Evolutionary conservation across 495 filamentous ascomycete species (phyloP).

Genomic region (Margaritispora aquatica): DNA sequence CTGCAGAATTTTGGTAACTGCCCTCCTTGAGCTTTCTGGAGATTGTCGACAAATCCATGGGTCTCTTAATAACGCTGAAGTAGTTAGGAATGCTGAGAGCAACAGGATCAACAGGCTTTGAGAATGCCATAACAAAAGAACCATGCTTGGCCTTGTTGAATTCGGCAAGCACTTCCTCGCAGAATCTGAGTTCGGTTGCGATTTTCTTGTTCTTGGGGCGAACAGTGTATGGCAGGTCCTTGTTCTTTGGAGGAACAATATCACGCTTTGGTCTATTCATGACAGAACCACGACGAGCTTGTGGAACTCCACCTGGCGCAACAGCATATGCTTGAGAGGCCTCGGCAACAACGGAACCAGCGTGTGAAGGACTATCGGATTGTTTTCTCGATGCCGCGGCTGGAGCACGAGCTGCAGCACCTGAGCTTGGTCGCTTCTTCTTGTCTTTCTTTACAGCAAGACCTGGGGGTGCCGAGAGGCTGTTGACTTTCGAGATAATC

Average conservation of each 20-base stretch:
- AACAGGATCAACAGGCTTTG: slow-evolving; percentile 83
- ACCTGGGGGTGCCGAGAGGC: slow-evolving; percentile 11
- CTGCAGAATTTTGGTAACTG: slow-evolving; percentile 76
- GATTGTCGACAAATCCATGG: slow-evolving; percentile 88
- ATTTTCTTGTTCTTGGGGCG: slow-evolving; percentile 89
- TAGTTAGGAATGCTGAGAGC: slow-evolving; percentile 92
- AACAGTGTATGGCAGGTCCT: slow-evolving; percentile 77
- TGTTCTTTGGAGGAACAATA: slow-evolving; percentile 82
- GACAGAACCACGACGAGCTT: slow-evolving; percentile 85
- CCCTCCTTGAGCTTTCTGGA: slow-evolving; percentile 67
- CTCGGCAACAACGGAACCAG: slow-evolving; percentile 36
- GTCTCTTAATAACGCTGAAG: slow-evolving; percentile 87
- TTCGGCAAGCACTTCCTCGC: slow-evolving; percentile 74
- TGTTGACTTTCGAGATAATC: slow-evolving; percentile 15
- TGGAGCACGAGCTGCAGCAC: slow-evolving; percentile 26
- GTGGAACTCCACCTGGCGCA: slow-evolving; percentile 74
- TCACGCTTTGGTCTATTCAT: slow-evolving; percentile 81
- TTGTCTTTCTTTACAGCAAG: slow-evolving; percentile 13
- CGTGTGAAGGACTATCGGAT: slow-evolving; percentile 26
- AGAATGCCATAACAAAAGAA: slow-evolving; percentile 60
- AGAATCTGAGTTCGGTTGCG: slow-evolving; percentile 82
- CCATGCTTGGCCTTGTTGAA: slow-evolving; percentile 68
- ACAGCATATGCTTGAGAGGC: slow-evolving; percentile 63
- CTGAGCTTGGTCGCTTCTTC: slow-evolving; percentile 43
- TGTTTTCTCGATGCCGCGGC: slow-evolving; percentile 27